Evolutionary conservation across 2,329 filamentous ascomycete genomes (phyloP).

Genomic region (Aspergillus bombycis): DNA sequence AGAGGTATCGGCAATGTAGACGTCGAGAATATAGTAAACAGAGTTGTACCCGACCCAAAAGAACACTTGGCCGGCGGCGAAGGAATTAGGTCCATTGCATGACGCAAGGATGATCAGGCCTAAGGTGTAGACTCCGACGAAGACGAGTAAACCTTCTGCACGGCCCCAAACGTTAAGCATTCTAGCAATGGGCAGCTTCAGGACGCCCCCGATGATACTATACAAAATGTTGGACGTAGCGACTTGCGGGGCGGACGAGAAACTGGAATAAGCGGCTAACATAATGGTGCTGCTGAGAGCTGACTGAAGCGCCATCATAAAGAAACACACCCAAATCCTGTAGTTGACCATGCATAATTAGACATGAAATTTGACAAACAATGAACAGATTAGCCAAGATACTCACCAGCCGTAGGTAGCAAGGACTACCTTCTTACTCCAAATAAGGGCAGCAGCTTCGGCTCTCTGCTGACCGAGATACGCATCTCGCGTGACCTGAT

Average conservation of each 20-base stretch:
- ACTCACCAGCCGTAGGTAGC: slow-evolving; percentile 39
- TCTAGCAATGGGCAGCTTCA: slow-evolving; percentile 66
- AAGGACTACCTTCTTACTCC: slow-evolving; percentile 45
- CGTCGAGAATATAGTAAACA: slow-evolving; percentile 57
- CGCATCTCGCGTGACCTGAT: slow-evolving; percentile 32
- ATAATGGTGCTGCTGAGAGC: slow-evolving; percentile 47
- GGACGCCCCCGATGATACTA: slow-evolving; percentile 59
- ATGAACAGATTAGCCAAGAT: neutral
- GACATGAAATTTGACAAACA: slow-evolving; percentile 6
- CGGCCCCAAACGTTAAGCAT: slow-evolving; percentile 66
- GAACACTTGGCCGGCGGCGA: slow-evolving; percentile 65
- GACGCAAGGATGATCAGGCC: slow-evolving; percentile 65
- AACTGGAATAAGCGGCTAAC: slow-evolving; percentile 57
- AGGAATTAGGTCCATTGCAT: slow-evolving; percentile 63
- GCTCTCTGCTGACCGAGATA: slow-evolving; percentile 50
- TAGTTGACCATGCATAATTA: neutral
- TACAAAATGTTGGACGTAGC: slow-evolving; percentile 58
- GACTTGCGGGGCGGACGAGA: slow-evolving; percentile 53
- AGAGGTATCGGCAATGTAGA: slow-evolving; percentile 67
- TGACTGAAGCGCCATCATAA: slow-evolving; percentile 49
- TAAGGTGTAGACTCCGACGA: slow-evolving; percentile 50
- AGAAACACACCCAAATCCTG: slow-evolving; percentile 52
- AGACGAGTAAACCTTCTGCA: slow-evolving; percentile 59
- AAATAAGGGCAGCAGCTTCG: slow-evolving; percentile 50
- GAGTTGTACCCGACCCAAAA: slow-evolving; percentile 63